These are phyloP conservation scores for Pelargonium cotyledonis DNA, from an alignment of 441 rosid genomes.

Conservation along the genomic window DNA sequence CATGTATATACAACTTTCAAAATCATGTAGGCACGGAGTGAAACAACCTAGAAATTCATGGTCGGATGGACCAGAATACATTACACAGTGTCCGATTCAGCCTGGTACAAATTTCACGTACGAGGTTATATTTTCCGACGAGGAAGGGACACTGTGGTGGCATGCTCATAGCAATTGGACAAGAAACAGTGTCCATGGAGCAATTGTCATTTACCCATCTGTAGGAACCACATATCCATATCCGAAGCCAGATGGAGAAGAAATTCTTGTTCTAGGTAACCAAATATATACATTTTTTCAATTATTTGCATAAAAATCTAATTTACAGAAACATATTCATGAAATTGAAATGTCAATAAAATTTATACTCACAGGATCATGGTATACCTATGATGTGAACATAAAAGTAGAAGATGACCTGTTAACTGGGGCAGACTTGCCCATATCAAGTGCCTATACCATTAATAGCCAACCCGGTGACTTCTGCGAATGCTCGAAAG, in stretches of 20 bases:
- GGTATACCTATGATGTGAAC: slow-evolving; percentile 1
- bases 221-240: slow-evolving; percentile 4
- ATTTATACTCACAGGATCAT: background rate
- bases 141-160: slow-evolving; percentile 73
- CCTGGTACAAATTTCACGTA: slow-evolving; percentile 58
- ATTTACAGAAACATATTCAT: no score
- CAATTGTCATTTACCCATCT: slow-evolving; percentile 50
- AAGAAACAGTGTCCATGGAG: slow-evolving; percentile 66
- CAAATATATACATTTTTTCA: no score
- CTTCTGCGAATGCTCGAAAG: background rate
- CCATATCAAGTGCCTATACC: background rate
- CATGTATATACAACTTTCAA: background rate
- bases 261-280: slow-evolving; percentile 48
- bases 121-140: slow-evolving; percentile 38
- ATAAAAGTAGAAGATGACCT: slow-evolving; percentile 29
- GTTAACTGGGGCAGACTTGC: slow-evolving; percentile 5
- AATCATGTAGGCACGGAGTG: slow-evolving; percentile 48
- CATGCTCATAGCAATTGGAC: slow-evolving; percentile 72
- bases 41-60: slow-evolving; percentile 53
- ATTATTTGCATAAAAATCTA: background rate
- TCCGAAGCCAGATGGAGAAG: slow-evolving; percentile 26
- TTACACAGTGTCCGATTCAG: slow-evolving; percentile 62
- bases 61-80: slow-evolving; percentile 69
- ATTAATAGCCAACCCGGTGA: background rate
- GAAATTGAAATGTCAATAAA: no score